Evolutionary conservation across 352 stramenopile genomes (phyloP).

Genomic region (Peronosclerospora sorghi): DNA sequence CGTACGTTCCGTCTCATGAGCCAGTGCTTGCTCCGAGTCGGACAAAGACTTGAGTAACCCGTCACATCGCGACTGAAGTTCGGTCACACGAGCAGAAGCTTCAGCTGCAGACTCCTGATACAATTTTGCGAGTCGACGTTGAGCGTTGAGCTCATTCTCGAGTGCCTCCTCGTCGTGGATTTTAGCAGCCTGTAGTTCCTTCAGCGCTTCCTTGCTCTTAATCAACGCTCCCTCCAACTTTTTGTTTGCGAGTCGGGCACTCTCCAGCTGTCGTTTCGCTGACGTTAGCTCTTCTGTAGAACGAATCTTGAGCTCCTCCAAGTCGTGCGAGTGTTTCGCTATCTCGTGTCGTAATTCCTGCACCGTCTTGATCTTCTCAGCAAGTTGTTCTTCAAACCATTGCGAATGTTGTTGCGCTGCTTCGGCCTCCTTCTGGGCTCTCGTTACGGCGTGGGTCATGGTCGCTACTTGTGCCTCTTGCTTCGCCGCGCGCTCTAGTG

Average conservation of each 20-base stretch:
- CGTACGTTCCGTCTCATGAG: too few species aligned
- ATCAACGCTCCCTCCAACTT: conserved; percentile 60
- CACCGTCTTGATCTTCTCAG: conserved; percentile 55
- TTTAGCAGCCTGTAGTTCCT: conserved; percentile 50
- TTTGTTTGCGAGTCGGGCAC: conserved; percentile 40
- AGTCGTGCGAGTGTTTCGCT: too few species aligned
- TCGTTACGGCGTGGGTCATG: conserved; percentile 31
- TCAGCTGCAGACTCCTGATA: too few species aligned
- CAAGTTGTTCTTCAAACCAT: conserved; percentile 54
- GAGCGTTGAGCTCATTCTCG: too few species aligned
- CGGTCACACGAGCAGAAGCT: too few species aligned
- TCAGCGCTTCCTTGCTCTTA: conserved; percentile 53
- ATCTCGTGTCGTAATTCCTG: too few species aligned
- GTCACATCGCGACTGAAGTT: too few species aligned
- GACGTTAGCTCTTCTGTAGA: conserved; percentile 39
- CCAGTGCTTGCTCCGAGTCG: conserved; percentile 48
- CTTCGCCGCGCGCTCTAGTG: too few species aligned
- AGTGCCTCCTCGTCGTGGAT: too few species aligned
- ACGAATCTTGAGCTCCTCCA: too few species aligned
- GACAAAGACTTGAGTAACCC: conserved; percentile 44
- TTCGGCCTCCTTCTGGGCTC: too few species aligned
- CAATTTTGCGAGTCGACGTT: too few species aligned
- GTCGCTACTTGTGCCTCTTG: conserved; percentile 55
- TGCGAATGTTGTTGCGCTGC: conserved; percentile 56
- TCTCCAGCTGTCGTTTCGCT: conserved; percentile 45